A percentile compares a stretch with the other conserved stretches of the same genome.
phyloP scores from a whole-genome alignment of 371 early-diverging fungal genomes.

The Circinella minor region DNA sequence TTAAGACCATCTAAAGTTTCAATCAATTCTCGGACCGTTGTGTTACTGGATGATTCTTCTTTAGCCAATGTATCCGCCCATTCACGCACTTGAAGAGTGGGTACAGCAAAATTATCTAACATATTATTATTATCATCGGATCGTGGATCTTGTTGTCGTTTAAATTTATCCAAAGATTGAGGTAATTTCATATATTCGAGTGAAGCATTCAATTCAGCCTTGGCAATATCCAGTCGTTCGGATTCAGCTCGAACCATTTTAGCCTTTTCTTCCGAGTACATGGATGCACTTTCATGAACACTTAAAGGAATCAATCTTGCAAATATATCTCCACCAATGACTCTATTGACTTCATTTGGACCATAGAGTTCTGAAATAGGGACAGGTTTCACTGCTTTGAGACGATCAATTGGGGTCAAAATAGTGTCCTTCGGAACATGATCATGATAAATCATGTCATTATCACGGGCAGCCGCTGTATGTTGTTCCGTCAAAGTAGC shows the following conservation, averaged over 20 bases:
- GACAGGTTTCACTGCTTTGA: slow-evolving; percentile 76
- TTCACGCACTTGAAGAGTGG: slow-evolving; percentile 63
- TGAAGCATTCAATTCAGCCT: slow-evolving; percentile 85
- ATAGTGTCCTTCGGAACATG: slow-evolving; percentile 80
- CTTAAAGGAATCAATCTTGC: slow-evolving; percentile 85
- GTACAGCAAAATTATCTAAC: slow-evolving; percentile 52
- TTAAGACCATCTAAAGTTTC: slow-evolving; percentile 65
- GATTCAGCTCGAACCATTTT: slow-evolving; percentile 82
- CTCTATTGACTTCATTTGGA: slow-evolving; percentile 70
- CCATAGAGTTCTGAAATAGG: slow-evolving; percentile 78
- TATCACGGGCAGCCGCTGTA: slow-evolving; percentile 75
- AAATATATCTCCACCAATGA: slow-evolving; percentile 89
- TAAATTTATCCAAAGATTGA: slow-evolving; percentile 72
- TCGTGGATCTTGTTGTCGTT: slow-evolving; percentile 26
- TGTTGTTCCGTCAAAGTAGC: slow-evolving; percentile 68
- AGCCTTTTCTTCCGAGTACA: slow-evolving; percentile 96
- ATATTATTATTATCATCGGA: background rate
- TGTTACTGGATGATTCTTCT: slow-evolving; percentile 42
- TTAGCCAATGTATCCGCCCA: slow-evolving; percentile 66
- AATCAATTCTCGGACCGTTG: slow-evolving; percentile 59
- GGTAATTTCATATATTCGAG: slow-evolving; percentile 89
- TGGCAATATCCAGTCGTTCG: slow-evolving; percentile 78
- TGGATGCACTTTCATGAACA: slow-evolving; percentile 88
- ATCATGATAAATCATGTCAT: slow-evolving; percentile 96
- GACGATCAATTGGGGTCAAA: slow-evolving; percentile 81